These are phyloP conservation scores for Hemileccinum impolitum DNA, from an alignment of 768 basidiomycete species.

Conservation along the genomic window DNA sequence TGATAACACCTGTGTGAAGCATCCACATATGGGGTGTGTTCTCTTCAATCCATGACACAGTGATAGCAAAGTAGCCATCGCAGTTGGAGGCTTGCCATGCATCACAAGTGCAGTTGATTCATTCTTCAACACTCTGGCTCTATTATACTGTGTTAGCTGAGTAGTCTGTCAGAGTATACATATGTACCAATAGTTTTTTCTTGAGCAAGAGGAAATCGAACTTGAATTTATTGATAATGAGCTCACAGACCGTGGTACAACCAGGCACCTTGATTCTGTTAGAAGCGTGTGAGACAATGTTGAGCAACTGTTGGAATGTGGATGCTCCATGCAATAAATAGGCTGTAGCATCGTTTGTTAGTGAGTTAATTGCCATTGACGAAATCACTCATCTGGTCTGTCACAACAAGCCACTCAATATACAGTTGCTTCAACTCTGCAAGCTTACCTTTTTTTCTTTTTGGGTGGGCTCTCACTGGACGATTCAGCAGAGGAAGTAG, in stretches of 20 bases:
- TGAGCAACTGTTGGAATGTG: neutral
- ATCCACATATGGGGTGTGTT: constrained; percentile 18
- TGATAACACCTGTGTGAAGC: constrained; percentile 31
- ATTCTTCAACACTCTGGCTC: neutral
- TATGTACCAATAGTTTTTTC: constrained; percentile 2
- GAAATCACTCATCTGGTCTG: neutral
- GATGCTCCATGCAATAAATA: constrained; percentile 2
- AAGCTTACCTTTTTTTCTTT: too few species aligned
- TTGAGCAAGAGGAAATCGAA: neutral
- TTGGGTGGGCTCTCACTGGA: too few species aligned
- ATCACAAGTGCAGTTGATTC: constrained; percentile 37
- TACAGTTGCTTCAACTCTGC: too few species aligned
- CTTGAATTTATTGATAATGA: constrained; percentile 8
- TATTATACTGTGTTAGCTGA: neutral
- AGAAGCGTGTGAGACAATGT: neutral
- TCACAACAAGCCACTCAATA: neutral
- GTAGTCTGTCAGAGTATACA: neutral
- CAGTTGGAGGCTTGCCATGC: constrained; percentile 40
- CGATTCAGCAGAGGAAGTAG: too few species aligned
- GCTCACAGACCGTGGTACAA: neutral
- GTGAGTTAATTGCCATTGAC: neutral
- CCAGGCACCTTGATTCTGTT: neutral
- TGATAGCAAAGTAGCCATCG: constrained; percentile 39
- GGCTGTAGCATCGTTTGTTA: neutral
- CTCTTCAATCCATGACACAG: constrained; percentile 16